Evolutionary conservation across 495 filamentous ascomycete species (phyloP), one percentile per base, ranked within the genome.

Genomic region (Hapsidospora chrysogenum): DNA sequence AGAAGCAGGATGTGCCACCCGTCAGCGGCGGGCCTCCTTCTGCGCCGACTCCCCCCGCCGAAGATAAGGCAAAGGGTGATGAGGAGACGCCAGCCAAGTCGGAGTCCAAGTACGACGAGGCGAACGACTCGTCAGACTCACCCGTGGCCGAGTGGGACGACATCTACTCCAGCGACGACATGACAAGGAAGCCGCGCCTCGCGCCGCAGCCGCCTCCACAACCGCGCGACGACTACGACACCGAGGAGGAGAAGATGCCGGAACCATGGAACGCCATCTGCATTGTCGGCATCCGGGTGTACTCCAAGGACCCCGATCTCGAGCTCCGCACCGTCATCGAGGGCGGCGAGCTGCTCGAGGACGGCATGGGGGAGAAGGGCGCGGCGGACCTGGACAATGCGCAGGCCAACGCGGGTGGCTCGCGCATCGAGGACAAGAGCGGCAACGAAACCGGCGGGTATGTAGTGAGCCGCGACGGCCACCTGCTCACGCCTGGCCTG

Each of bases 181-280:
- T 65, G 54, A 49, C 60, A 2, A 54, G 55, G 29, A 66, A 65
- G 47, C 60, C 63, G 9, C 53, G 61, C 25, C 48, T 51, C 43
- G 46, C 52, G 1, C 36, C 46, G 4, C 37, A 31, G 4, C 22
- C 49, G 2, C 41, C 55, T 0, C 36, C 57, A 1, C 44, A 52
- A 0, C 39, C 48, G 0, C 32, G 47, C 14, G 49, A 50, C n/a
- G 44, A 57, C 32, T 54, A 57, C 33, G 54, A 57, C 11, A 51
- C 43, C 7, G 63, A 61, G 3, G 63, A 67, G 36, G 60, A 62
- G 33, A 53, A 51, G 19, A 45, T 61, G 38, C 57, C 63, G 1
- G 60, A 60, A 28, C 63, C 63, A 20, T 66, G 63, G 63, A 66
- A 66, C 32, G 61, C 61, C 22, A 57, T 66, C 41, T 59, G 58